Percentiles rank a stretch among this genome's conserved stretches.
Evolutionary conservation across 1,284 basidiomycete species (phyloP).

Genomic region (Tylopilus orsonianus): DNA sequence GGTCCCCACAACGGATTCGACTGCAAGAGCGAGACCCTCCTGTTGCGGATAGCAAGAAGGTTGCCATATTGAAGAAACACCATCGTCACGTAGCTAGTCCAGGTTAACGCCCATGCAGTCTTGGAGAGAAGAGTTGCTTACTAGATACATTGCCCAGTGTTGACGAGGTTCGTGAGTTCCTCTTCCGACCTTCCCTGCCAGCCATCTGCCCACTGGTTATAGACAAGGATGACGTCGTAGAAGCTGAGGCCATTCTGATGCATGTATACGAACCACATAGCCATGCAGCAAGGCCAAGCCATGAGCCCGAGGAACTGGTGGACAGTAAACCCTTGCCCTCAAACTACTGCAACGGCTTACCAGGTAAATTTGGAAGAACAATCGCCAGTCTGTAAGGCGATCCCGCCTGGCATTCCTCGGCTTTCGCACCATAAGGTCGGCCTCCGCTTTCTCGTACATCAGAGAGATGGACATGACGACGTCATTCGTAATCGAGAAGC

Average conservation of each 20-base stretch:
- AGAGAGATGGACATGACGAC: slow-evolving; percentile 40
- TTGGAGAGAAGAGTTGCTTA: slow-evolving; percentile 34
- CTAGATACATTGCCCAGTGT: slow-evolving; percentile 44
- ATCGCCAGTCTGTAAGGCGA: slow-evolving; percentile 42
- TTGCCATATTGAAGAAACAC: slow-evolving; percentile 38
- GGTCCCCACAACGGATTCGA: slow-evolving; percentile 42
- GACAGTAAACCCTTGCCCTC: background rate
- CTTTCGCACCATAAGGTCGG: slow-evolving; percentile 54
- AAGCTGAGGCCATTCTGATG: slow-evolving; percentile 36
- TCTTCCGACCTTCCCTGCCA: slow-evolving; percentile 31
- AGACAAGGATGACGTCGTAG: slow-evolving; percentile 41
- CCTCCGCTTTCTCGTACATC: slow-evolving; percentile 41
- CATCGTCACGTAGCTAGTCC: slow-evolving; percentile 44
- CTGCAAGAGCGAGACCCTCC: slow-evolving; percentile 35
- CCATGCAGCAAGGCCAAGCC: slow-evolving; percentile 47
- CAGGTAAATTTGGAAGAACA: slow-evolving; percentile 36
- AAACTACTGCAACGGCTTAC: slow-evolving; percentile 17
- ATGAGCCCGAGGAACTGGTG: slow-evolving; percentile 44
- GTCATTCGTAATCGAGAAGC: slow-evolving; percentile 41
- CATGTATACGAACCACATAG: slow-evolving; percentile 43
- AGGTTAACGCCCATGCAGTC: slow-evolving; percentile 1
- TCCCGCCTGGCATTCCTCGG: slow-evolving; percentile 64
- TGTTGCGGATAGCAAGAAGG: slow-evolving; percentile 38
- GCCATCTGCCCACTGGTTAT: slow-evolving; percentile 37
- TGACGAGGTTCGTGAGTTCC: slow-evolving; percentile 35